These are phyloP conservation scores for Arabidopsis hybrid DNA, from an alignment of 441 rosid genomes.

Conservation along the genomic window DNA sequence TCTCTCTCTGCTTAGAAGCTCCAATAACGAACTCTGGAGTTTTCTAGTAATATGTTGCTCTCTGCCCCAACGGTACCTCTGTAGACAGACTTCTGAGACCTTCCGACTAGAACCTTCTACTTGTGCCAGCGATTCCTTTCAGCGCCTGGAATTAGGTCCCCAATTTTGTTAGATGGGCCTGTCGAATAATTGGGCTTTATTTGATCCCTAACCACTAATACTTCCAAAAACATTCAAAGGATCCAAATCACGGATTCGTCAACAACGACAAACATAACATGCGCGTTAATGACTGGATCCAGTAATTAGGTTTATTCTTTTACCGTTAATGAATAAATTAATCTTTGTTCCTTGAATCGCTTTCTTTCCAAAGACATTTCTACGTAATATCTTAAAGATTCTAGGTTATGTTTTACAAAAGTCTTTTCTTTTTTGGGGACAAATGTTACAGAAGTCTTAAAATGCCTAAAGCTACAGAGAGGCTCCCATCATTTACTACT, in stretches of 20 bases:
- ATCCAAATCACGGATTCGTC: too few species aligned
- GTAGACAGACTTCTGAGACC: slow-evolving; percentile 16
- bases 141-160: background rate
- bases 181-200: background rate
- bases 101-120: slow-evolving; percentile 27
- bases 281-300: background rate
- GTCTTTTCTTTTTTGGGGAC: background rate
- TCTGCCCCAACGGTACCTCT: slow-evolving; percentile 30
- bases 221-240: too few species aligned
- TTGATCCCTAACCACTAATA: too few species aligned
- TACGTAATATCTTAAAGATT: background rate
- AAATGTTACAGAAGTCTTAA: slow-evolving; percentile 2
- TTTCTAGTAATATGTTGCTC: slow-evolving; percentile 2
- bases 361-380: background rate
- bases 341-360: too few species aligned
- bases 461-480: slow-evolving; percentile 16
- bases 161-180: background rate
- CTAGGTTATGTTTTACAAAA: background rate
- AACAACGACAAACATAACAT: too few species aligned
- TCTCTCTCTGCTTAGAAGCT: slow-evolving; percentile 27
- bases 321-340: too few species aligned
- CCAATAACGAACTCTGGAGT: slow-evolving; percentile 7
- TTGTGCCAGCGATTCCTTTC: background rate
- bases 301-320: too few species aligned
- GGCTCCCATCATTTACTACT: slow-evolving; percentile 24